These are phyloP conservation scores for Alternaria arborescens DNA, from an alignment of 2,329 filamentous ascomycete species.

Conservation along the genomic window DNA sequence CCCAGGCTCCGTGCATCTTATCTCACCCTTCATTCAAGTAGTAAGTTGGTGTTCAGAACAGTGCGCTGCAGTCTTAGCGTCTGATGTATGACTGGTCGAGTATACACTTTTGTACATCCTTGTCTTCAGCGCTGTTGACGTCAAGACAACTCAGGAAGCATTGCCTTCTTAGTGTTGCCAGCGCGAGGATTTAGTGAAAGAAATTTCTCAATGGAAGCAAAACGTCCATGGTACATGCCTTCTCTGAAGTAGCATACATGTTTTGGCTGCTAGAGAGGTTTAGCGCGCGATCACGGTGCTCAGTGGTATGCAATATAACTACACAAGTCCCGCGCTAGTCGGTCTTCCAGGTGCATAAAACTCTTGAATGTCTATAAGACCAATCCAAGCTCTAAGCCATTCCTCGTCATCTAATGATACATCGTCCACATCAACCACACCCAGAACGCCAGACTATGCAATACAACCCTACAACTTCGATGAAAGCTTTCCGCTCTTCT, in stretches of 20 bases:
- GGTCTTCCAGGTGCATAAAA: not conserved
- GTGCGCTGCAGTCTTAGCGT: accelerated
- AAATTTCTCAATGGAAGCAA: not conserved
- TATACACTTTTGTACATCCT: not conserved
- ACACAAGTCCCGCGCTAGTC: not conserved
- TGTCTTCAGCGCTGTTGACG: not conserved
- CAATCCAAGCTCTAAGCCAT: conserved; percentile 1
- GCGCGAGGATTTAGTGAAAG: too few species aligned
- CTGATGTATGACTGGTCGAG: not conserved
- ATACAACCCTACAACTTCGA: conserved; percentile 30
- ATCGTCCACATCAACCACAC: not conserved
- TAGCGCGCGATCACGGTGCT: conserved; percentile 22
- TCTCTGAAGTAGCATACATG: not conserved
- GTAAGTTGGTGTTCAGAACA: not conserved
- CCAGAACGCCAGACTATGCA: conserved; percentile 2
- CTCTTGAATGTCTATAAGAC: not conserved
- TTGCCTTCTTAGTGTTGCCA: too few species aligned
- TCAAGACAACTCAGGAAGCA: too few species aligned
- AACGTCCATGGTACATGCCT: not conserved
- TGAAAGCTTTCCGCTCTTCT: conserved; percentile 53
- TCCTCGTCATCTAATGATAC: conserved; percentile 6
- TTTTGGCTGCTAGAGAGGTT: not conserved
- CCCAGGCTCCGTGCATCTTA: too few species aligned
- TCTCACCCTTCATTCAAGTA: not conserved
- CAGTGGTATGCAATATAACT: conserved; percentile 3